Base-by-base conservation (phyloP, 257 asterid species). In the Salvia hispanica region DNA sequence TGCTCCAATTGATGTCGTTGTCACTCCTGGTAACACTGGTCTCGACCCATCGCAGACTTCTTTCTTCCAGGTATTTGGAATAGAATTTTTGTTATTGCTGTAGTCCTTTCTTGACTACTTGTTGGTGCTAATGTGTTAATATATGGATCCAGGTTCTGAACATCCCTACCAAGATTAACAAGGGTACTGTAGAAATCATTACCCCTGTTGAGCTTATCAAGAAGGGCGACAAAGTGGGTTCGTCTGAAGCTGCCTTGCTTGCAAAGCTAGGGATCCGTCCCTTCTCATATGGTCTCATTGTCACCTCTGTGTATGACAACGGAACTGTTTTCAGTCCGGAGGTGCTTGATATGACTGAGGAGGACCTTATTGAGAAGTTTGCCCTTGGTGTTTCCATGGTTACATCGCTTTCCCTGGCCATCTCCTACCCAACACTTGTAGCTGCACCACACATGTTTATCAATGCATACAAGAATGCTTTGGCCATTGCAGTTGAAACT, bases 1-100 rank as follows among this genome's bases (percentile, higher is more conserved):
- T 5, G 99, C 99, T 6, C 99, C 97, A 1, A 81, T 85, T 75
- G 99, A 93, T 78, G 99, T 93, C 3, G 85, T 93, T 74, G 97
- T 93, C 16, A 96, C 97, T 25, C 97, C 99, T 52, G 99, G 99
- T 2, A 93, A 93, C 84, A 93, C 99, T 57, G 99, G 99, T n/a
- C 88, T 90, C 2, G 99, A 93, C 67, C 97, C 99, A 16, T 91
- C 97, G 0, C 97, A 94, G 73, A 91, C 99, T 0, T 91, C 97
- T 64, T 94, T 94, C 86, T 94, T 94, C 91, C 99, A 94, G 98
- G 97, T 87, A 2, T 6, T 5, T 34, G 2, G 15, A 4, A n/a
- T 52, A 1, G 7, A 0, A 21, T 13, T 25, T 0, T 25, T 25
- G 1, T 25, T 25, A 25, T 25, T 25, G 31, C 2, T 25, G 31